phyloP scores from a whole-genome alignment of 2,329 filamentous ascomycete species.

The Orbilia quercus region DNA sequence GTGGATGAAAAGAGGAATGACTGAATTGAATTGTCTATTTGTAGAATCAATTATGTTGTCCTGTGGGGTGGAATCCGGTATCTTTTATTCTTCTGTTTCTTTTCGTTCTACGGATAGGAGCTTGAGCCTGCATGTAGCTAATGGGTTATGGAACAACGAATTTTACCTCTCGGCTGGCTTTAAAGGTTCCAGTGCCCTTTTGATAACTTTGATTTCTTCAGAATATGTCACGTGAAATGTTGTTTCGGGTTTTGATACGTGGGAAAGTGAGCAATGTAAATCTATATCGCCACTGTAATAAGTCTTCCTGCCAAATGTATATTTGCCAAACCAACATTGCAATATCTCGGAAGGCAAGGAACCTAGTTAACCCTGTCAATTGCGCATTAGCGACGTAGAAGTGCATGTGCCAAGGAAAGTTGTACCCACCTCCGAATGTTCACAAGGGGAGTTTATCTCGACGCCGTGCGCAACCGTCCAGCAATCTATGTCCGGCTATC shows the following conservation, averaged over 20 bases:
- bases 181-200: not conserved
- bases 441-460: slow-evolving; percentile 14
- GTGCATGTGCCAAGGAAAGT: slow-evolving; percentile 23
- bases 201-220: too few species aligned
- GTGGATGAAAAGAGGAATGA: slow-evolving; percentile 3
- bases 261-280: too few species aligned
- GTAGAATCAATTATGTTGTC: too few species aligned
- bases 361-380: slow-evolving; percentile 17
- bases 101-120: slow-evolving; percentile 12
- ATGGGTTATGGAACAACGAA: slow-evolving; percentile 32
- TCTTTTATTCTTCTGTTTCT: not conserved
- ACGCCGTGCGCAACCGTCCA: slow-evolving; percentile 44
- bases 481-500: not conserved
- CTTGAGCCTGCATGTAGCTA: slow-evolving; percentile 19
- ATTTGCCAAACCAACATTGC: too few species aligned
- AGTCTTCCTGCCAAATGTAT: too few species aligned
- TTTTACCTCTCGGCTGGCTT: not conserved
- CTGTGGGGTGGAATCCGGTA: not conserved
- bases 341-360: too few species aligned
- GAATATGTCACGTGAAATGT: too few species aligned
- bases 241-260: too few species aligned
- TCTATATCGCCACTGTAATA: too few species aligned
- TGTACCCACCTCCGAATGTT: slow-evolving; percentile 32
- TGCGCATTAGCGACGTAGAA: slow-evolving; percentile 38
- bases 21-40: not conserved